These are phyloP conservation scores for Adansonia digitata DNA, from an alignment of 345 rosid species.

Conservation along the genomic window DNA sequence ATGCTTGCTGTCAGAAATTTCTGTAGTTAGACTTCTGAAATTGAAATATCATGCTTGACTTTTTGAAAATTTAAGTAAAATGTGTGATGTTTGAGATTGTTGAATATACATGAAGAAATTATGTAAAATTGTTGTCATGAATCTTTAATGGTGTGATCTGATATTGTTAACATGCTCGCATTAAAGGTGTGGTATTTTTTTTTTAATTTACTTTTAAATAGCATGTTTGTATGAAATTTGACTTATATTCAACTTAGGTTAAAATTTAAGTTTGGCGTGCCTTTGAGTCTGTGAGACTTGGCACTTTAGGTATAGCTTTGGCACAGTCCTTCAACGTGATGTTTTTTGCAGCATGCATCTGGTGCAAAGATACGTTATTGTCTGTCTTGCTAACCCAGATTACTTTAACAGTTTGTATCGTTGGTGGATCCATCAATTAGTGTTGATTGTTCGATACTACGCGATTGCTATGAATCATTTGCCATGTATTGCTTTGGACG, in stretches of 20 bases:
- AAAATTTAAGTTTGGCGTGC: not conserved
- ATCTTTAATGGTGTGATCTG: not conserved
- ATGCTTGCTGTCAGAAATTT: not conserved
- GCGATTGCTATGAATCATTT: conserved; percentile 98
- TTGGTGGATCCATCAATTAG: conserved; percentile 85
- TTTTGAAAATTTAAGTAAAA: not conserved
- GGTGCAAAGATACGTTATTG: not conserved
- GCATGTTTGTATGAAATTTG: not conserved
- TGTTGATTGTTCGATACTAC: conserved; percentile 74
- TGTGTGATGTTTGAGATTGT: not conserved
- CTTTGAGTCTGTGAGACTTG: not conserved
- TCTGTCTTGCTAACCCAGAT: conserved; percentile 4
- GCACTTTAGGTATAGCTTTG: not conserved
- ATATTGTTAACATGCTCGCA: not conserved
- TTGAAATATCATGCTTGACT: not conserved
- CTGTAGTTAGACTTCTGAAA: not conserved
- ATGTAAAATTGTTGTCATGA: not conserved
- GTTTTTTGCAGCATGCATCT: not conserved
- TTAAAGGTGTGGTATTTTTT: not conserved
- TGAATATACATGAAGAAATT: not conserved
- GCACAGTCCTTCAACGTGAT: not conserved
- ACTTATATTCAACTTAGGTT: not conserved
- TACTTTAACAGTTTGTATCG: conserved; percentile 65
- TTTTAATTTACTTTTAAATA: not conserved
- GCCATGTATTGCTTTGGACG: conserved; percentile 99